A percentile compares a stretch with the other conserved stretches of the same genome.
Evolutionary conservation across 2,329 filamentous ascomycete species (phyloP).

Genomic region (Verruconis gallopava): DNA sequence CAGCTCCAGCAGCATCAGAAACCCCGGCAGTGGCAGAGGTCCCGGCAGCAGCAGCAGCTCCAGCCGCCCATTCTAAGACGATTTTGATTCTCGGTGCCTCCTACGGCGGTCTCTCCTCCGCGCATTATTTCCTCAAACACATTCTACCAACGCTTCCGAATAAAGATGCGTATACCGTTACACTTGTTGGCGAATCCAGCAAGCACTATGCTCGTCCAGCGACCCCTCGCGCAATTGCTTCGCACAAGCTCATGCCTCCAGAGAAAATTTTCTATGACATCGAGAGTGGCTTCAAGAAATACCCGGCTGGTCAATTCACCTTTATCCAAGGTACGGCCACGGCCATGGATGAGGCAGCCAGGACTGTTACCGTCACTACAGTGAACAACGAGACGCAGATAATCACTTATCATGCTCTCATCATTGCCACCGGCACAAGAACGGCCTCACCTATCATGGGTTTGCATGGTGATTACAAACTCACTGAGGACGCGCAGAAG

Average conservation of each 20-base stretch:
- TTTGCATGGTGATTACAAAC: constrained; percentile 22
- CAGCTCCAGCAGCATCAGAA: neutral
- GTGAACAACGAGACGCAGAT: constrained; percentile 19
- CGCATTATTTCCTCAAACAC: constrained; percentile 25
- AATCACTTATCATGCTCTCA: constrained; percentile 39
- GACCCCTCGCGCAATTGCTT: constrained; percentile 40
- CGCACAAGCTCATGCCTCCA: constrained; percentile 32
- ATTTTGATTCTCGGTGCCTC: constrained; percentile 11
- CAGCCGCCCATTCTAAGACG: constrained; percentile 3
- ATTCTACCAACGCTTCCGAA: constrained; percentile 21
- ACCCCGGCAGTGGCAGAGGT: neutral
- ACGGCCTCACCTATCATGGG: constrained; percentile 34
- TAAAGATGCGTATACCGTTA: constrained; percentile 35
- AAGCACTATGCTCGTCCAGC: constrained; percentile 42
- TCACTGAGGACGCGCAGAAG: constrained; percentile 18
- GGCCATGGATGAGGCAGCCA: constrained; percentile 29
- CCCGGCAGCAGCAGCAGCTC: neutral
- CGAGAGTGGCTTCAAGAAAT: constrained; percentile 36
- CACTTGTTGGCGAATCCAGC: constrained; percentile 40
- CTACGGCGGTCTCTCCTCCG: constrained; percentile 10
- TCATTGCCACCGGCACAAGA: constrained; percentile 42
- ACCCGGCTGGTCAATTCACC: constrained; percentile 33
- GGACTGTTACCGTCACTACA: constrained; percentile 31
- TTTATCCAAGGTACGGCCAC: constrained; percentile 40
- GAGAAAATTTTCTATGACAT: constrained; percentile 39